These are phyloP conservation scores for Mycena epipterygia DNA, from an alignment of 768 basidiomycete genomes.

Conservation along the genomic window DNA sequence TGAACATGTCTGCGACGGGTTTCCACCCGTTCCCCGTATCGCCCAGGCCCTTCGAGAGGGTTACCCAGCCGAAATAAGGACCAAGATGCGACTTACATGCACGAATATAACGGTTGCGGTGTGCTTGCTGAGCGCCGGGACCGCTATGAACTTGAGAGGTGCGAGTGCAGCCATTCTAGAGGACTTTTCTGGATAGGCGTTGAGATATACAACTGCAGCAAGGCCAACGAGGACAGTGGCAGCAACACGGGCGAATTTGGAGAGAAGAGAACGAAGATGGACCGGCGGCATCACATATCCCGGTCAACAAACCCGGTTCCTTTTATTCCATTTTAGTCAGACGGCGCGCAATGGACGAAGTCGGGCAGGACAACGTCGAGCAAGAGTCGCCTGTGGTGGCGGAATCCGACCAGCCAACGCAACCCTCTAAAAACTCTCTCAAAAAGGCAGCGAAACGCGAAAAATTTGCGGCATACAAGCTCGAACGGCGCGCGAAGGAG, in stretches of 20 bases:
- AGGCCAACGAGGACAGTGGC: constrained; percentile 30
- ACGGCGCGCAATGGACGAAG: background rate
- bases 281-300: constrained; percentile 6
- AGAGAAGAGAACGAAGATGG: background rate
- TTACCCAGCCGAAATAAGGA: constrained; percentile 15
- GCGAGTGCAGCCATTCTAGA: constrained; percentile 49
- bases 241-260: constrained; percentile 7
- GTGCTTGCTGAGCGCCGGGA: constrained; percentile 73
- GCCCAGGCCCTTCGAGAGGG: constrained; percentile 76
- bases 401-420: constrained; percentile 36
- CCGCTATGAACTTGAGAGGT: constrained; percentile 63
- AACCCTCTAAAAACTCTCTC: constrained; percentile 82
- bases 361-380: background rate
- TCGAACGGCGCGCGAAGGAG: constrained; percentile 82
- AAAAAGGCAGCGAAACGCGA: constrained; percentile 84
- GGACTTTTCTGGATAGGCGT: constrained; percentile 4
- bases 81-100: constrained; percentile 69
- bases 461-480: constrained; percentile 73
- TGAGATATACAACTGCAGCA: constrained; percentile 33
- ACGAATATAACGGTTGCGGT: constrained; percentile 91
- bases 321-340: too few relatives aligned
- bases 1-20: constrained; percentile 80
- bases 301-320: background rate
- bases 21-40: constrained; percentile 67
- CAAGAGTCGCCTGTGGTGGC: background rate